Percentiles rank a stretch among this genome's conserved stretches.
These are phyloP conservation scores for Linum trigynum DNA, from an alignment of 345 rosid genomes.

Conservation along the genomic window DNA sequence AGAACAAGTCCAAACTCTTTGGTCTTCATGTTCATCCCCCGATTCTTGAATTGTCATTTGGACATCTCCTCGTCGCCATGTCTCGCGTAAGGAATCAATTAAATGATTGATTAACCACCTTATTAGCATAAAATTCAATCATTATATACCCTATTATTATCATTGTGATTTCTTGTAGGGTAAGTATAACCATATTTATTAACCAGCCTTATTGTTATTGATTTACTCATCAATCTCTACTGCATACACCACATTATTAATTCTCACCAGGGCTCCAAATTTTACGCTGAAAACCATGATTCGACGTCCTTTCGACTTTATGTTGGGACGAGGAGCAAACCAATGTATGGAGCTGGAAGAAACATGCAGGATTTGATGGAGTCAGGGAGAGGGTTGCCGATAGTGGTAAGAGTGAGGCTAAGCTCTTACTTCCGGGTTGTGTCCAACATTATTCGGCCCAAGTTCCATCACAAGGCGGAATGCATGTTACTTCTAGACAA, in stretches of 20 bases:
- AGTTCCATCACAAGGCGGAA: constrained; percentile 37
- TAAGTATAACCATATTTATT: too few species aligned
- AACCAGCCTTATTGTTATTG: background rate
- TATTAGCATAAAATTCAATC: too few species aligned
- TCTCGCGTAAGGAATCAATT: constrained; percentile 31
- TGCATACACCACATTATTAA: too few species aligned
- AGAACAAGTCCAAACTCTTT: constrained; percentile 70
- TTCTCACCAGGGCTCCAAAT: constrained; percentile 34
- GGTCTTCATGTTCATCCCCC: constrained; percentile 70
- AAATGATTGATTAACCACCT: background rate
- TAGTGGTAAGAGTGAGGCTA: constrained; percentile 33
- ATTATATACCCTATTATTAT: too few species aligned
- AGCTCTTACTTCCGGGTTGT: constrained; percentile 44
- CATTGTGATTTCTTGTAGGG: too few species aligned
- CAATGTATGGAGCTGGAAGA: constrained; percentile 84
- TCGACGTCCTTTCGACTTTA: constrained; percentile 31
- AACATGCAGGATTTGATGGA: constrained; percentile 69
- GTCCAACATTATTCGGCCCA: constrained; percentile 46
- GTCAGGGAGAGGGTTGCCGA: constrained; percentile 56
- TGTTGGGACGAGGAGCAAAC: constrained; percentile 51
- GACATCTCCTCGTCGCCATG: constrained; percentile 48
- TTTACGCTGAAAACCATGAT: constrained; percentile 40
- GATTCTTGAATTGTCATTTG: constrained; percentile 42
- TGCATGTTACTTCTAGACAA: constrained; percentile 39
- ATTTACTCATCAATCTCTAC: too few species aligned